These are phyloP conservation scores for Geranomyces variabilis DNA, from an alignment of 192 early-diverging fungal species.

Conservation along the genomic window DNA sequence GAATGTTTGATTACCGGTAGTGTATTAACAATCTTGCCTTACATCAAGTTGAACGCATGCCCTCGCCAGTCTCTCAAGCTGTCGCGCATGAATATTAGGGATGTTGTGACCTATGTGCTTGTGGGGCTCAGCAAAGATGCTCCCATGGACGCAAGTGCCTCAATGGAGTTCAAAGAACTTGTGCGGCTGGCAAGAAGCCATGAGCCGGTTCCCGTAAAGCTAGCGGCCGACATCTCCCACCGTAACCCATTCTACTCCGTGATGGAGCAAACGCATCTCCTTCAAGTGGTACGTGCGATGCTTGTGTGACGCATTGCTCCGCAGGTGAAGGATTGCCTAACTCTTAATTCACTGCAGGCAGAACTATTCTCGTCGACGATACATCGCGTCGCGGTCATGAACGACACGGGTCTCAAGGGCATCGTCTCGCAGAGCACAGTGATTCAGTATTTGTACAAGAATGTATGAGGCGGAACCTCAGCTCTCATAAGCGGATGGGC, in stretches of 20 bases:
- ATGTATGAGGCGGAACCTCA: constrained; percentile 37
- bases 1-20: constrained; percentile 79
- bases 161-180: constrained; percentile 63
- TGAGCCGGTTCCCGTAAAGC: constrained; percentile 61
- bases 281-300: constrained; percentile 56
- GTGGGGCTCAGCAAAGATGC: constrained; percentile 61
- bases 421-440: constrained; percentile 79
- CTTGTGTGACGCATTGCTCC: too few relatives aligned
- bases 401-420: constrained; percentile 65
- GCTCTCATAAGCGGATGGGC: constrained; percentile 17
- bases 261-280: constrained; percentile 71
- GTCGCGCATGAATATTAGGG: constrained; percentile 43
- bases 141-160: constrained; percentile 31
- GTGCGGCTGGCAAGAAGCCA: constrained; percentile 53
- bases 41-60: not conserved
- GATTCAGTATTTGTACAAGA: constrained; percentile 68
- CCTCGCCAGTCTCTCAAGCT: too few relatives aligned
- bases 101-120: constrained; percentile 77
- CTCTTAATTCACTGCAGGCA: constrained; percentile 5
- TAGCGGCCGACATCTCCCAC: constrained; percentile 75
- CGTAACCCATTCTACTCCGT: constrained; percentile 85
- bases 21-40: not conserved
- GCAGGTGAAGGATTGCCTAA: too few relatives aligned
- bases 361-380: constrained; percentile 75
- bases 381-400: constrained; percentile 80